Base-by-base conservation (phyloP, 306 rosid genomes). In the Quercus engelmannii region DNA sequence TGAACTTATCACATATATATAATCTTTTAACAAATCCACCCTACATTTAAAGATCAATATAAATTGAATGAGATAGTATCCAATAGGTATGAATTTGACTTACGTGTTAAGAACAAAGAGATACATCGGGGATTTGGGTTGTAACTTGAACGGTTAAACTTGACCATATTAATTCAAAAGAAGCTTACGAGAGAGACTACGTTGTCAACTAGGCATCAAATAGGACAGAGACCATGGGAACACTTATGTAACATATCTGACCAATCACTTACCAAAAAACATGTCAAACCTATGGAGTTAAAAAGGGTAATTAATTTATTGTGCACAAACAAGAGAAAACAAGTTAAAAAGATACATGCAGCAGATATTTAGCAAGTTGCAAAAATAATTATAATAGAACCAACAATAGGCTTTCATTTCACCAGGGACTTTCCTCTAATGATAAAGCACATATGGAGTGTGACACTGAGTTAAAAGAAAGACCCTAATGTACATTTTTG, bases 141-240 rank as follows among this genome's bases (percentile, higher is more conserved):
- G 52, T 11, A 46, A 46, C 52, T 46, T 10, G 13, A 46, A 46
- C 0, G 52, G 14, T 46, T 46, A 11, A 46, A 46, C 52, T 11
- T 46, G 12, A 46, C 14, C 52, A 46, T 46, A 46, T 46, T 26
- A 58, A n/a, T 58, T 5, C 64, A 58, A 58, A 57, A 58, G 46
- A 20, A 62, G 38, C 46, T 75, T 69, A 43, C 25, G 43, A 23
- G 38, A 75, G 78, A 43, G 31, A 59, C 17, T 2, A 4, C 1
- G 12, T 56, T 35, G 28, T 21, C 55, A 58, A 14, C 9, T 11
- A 41, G 43, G 18, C 49, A 77, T 55, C 6, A 15, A 17, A 20
- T 13, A 38, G 15, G 76, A 69, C 51, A 78, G 11, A 15, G 62
- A 57, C 12, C 69, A 57, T 70, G 70, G 81, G 70, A 69, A 77